phyloP scores from a whole-genome alignment of 371 early-diverging fungal genomes.

The Zancudomyces culisetae region DNA sequence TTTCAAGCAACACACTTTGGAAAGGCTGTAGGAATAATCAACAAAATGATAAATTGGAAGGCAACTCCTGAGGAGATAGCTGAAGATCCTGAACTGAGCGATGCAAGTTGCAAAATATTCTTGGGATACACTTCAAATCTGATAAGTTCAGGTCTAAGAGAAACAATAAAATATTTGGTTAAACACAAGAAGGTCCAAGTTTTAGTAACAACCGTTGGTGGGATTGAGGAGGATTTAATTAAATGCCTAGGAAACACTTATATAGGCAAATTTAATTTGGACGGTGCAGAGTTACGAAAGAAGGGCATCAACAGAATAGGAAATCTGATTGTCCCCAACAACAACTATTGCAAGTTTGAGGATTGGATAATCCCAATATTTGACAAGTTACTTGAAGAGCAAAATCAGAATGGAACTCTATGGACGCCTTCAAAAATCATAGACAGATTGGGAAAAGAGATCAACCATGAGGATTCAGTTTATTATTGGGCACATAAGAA shows the following conservation, averaged over 20 bases:
- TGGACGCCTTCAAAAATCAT: constrained; percentile 95
- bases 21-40: constrained; percentile 69
- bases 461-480: constrained; percentile 81
- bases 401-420: constrained; percentile 42
- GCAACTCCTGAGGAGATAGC: constrained; percentile 46
- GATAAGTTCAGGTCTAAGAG: constrained; percentile 93
- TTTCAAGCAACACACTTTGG: constrained; percentile 84
- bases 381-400: constrained; percentile 82
- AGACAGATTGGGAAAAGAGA: constrained; percentile 84
- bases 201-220: constrained; percentile 93
- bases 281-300: constrained; percentile 69
- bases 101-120: constrained; percentile 70
- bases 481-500: constrained; percentile 97
- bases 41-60: constrained; percentile 72
- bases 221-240: constrained; percentile 98
- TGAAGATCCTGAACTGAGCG: constrained; percentile 20
- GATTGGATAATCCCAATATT: constrained; percentile 92
- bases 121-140: constrained; percentile 97
- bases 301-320: constrained; percentile 97
- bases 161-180: constrained; percentile 77
- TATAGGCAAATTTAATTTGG: constrained; percentile 61
- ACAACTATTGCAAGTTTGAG: constrained; percentile 98
- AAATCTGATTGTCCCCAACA: constrained; percentile 96
- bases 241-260: constrained; percentile 91
- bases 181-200: constrained; percentile 86